phyloP scores from a whole-genome alignment of 805 yeast species.

The Kodamaea fukazawae region DNA sequence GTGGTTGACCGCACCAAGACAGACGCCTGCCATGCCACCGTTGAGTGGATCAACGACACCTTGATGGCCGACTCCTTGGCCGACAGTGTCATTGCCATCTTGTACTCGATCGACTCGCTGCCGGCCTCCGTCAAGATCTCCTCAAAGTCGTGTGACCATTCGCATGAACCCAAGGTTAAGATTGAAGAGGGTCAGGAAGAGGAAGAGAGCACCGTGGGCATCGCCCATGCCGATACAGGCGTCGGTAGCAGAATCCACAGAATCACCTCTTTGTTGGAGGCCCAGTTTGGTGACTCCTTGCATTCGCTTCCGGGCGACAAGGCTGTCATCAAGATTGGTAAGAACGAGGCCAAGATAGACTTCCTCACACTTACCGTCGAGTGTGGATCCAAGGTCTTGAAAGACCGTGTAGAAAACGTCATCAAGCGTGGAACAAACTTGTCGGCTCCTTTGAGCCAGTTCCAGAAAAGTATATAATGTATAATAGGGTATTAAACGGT shows the following conservation, averaged over 20 bases:
- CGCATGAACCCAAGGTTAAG: constrained; percentile 7
- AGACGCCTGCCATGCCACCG: constrained; percentile 47
- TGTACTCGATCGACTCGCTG: constrained; percentile 88
- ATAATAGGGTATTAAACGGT: neutral
- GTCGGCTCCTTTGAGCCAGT: constrained; percentile 76
- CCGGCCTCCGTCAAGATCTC: constrained; percentile 93
- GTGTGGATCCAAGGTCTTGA: constrained; percentile 72
- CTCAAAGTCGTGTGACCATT: constrained; percentile 54
- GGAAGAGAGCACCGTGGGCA: constrained; percentile 7
- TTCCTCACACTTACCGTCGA: constrained; percentile 61
- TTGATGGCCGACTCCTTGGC: constrained; percentile 87
- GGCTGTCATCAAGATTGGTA: constrained; percentile 71
- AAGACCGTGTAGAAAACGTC: constrained; percentile 79
- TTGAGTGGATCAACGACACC: constrained; percentile 89
- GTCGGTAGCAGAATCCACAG: constrained; percentile 40
- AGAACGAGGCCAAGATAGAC: constrained; percentile 66
- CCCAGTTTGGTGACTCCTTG: constrained; percentile 87
- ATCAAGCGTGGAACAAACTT: constrained; percentile 73
- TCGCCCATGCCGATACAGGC: constrained; percentile 26
- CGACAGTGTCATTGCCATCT: constrained; percentile 86
- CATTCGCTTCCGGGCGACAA: constrained; percentile 36
- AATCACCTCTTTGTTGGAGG: constrained; percentile 60
- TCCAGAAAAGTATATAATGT: constrained; percentile 4
- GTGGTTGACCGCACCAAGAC: constrained; percentile 42
- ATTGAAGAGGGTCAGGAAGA: constrained; percentile 10